Percentiles rank a stretch among this genome's conserved stretches.
phyloP scores from a whole-genome alignment of 805 yeast genomes.

The Candida chauliodis region DNA sequence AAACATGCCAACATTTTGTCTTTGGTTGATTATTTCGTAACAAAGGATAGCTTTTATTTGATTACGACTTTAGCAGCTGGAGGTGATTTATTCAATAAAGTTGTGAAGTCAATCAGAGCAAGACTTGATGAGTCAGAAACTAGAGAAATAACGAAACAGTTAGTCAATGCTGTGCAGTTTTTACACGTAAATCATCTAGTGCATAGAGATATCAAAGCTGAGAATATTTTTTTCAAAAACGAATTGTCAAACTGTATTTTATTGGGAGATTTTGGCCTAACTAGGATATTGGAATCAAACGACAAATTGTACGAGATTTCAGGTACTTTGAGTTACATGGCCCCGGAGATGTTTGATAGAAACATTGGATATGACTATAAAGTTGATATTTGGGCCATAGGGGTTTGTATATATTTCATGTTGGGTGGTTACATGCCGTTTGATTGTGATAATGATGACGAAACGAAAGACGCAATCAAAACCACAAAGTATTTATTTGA shows the following conservation, averaged over 20 bases:
- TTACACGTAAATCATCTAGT: slow-evolving; percentile 58
- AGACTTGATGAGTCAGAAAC: slow-evolving; percentile 47
- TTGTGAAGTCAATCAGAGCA: slow-evolving; percentile 37
- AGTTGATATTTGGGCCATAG: slow-evolving; percentile 76
- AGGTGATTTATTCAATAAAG: slow-evolving; percentile 64
- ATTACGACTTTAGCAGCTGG: slow-evolving; percentile 68
- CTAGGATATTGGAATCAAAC: slow-evolving; percentile 39
- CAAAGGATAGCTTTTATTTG: slow-evolving; percentile 49
- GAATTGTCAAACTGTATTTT: slow-evolving; percentile 33
- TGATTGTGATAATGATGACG: slow-evolving; percentile 67
- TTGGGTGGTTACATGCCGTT: slow-evolving; percentile 75
- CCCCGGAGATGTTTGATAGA: slow-evolving; percentile 60
- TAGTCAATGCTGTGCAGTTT: slow-evolving; percentile 54
- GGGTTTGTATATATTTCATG: slow-evolving; percentile 68
- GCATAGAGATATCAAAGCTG: slow-evolving; percentile 73
- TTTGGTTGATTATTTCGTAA: slow-evolving; percentile 67
- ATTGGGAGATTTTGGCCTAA: slow-evolving; percentile 65
- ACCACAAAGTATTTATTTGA: slow-evolving; percentile 57
- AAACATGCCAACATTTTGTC: slow-evolving; percentile 56
- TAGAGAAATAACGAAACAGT: slow-evolving; percentile 44
- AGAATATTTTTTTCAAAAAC: slow-evolving; percentile 53
- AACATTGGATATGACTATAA: slow-evolving; percentile 53
- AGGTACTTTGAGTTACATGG: slow-evolving; percentile 74
- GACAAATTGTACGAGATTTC: slow-evolving; percentile 44
- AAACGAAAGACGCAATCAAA: slow-evolving; percentile 61